phyloP scores from a whole-genome alignment of 805 yeast genomes.

The Candida orba region DNA sequence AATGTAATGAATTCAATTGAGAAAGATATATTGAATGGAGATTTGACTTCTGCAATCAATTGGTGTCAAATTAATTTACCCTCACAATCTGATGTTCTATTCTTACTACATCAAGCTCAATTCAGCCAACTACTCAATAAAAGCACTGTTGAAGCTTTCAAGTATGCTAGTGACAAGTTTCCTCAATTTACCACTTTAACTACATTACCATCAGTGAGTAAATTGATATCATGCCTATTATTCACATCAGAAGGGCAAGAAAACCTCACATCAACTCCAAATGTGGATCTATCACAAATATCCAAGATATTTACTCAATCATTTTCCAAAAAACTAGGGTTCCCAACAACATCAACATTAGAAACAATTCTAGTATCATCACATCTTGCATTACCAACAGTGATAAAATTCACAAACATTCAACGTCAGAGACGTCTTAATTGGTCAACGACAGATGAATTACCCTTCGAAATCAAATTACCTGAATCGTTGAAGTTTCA shows the following conservation, averaged over 20 bases:
- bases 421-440: conserved; percentile 29
- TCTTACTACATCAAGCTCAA: conserved; percentile 36
- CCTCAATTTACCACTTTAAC: conserved; percentile 30
- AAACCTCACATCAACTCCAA: conserved; percentile 10
- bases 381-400: conserved; percentile 43
- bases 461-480: conserved; percentile 54
- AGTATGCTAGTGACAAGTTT: conserved; percentile 38
- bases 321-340: conserved; percentile 41
- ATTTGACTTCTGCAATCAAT: conserved; percentile 38
- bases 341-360: conserved; percentile 48
- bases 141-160: conserved; percentile 27
- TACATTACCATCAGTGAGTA: conserved; percentile 34
- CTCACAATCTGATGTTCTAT: conserved; percentile 34
- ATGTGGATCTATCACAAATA: conserved; percentile 22
- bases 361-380: conserved; percentile 45
- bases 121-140: conserved; percentile 27
- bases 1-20: conserved; percentile 36
- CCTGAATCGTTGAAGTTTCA: conserved; percentile 50
- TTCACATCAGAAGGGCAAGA: conserved; percentile 2
- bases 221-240: conserved; percentile 21
- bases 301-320: conserved; percentile 36
- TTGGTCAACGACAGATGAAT: conserved; percentile 53
- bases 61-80: conserved; percentile 34
- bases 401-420: conserved; percentile 23
- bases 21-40: conserved; percentile 27